A percentile compares a stretch with the other conserved stretches of the same genome.
These are phyloP conservation scores for Solanum hybrid DNA, from an alignment of 305 asterid genomes.

Conservation along the genomic window DNA sequence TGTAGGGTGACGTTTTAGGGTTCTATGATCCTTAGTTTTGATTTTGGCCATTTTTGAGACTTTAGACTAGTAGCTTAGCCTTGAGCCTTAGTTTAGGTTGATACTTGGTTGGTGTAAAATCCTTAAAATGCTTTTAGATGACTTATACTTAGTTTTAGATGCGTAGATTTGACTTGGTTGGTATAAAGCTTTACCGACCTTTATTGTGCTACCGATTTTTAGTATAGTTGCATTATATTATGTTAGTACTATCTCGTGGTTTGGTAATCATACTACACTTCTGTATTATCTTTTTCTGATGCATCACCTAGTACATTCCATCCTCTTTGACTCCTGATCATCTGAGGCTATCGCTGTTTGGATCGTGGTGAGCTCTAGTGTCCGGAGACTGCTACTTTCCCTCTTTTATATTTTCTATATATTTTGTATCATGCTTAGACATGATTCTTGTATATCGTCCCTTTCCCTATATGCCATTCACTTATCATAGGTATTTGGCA, in stretches of 20 bases:
- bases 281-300: background rate
- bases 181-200: background rate
- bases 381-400: background rate
- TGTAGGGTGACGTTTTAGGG: background rate
- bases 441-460: background rate
- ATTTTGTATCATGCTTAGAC: background rate
- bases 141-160: background rate
- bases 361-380: background rate
- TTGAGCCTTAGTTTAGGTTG: background rate
- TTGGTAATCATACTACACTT: background rate
- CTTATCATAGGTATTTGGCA: background rate
- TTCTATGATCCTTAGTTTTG: background rate
- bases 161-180: background rate
- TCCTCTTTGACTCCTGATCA: background rate
- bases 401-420: background rate
- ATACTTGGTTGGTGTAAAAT: background rate
- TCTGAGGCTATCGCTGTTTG: background rate
- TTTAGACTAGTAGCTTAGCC: background rate
- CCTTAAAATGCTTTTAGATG: background rate
- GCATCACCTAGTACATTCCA: background rate
- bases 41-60: background rate
- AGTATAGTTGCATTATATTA: background rate
- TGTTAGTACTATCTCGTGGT: background rate
- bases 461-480: background rate
- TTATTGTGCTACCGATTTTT: background rate